Evolutionary conservation across 1,284 basidiomycete species (phyloP), one percentile per base, ranked within the genome.

Genomic region (Ustilago sp.): DNA sequence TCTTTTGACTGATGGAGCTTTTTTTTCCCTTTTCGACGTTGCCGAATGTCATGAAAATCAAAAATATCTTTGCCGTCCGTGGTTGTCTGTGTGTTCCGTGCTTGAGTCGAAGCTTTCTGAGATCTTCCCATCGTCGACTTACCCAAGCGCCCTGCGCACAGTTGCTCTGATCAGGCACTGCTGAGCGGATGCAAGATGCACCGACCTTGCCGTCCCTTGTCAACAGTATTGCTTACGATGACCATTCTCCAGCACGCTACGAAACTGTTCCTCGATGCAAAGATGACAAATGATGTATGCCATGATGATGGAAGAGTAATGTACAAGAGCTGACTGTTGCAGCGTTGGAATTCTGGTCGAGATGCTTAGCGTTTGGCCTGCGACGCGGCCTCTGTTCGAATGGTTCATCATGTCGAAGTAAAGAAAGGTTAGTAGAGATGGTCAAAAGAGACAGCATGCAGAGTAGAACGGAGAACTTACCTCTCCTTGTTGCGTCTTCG

Each of bases 401-500:
- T 35, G 36, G 38, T 38, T 31, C 13, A 48, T 6, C 32, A n/a
- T 15, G 39, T 41, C 15, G 36, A 45, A 34, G 43, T 43, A 48
- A 54, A 15, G 13, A 31, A 28, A 35, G 2, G 9, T 28, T 41
- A 31, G 55, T 15, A 15, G 19, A 23, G 39, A 43, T 17, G 12
- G 17, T 28, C 17, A 23, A 17, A 39, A 5, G 19, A 32, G 41
- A 47, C 23, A 1, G n/a, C 13, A 36, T 32, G 48, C 28, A 32
- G 28, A 15, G 48, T 17, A 35, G 23, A 28, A 34, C 2, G 23
- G 6, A 17, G 12, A 36, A 74, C 87, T 60, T 61, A 87, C 87
- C 96, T 91, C 95, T 90, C 85, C 97, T 89, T 55, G 96, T 99
- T 32, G 96, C 97, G 86, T 99, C 97, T 88, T 99, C 97, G 59